A percentile compares a stretch with the other conserved stretches of the same genome.
Conservation (phyloP, 2,329 filamentous ascomycete genomes). For the Diaporthe citri region DNA sequence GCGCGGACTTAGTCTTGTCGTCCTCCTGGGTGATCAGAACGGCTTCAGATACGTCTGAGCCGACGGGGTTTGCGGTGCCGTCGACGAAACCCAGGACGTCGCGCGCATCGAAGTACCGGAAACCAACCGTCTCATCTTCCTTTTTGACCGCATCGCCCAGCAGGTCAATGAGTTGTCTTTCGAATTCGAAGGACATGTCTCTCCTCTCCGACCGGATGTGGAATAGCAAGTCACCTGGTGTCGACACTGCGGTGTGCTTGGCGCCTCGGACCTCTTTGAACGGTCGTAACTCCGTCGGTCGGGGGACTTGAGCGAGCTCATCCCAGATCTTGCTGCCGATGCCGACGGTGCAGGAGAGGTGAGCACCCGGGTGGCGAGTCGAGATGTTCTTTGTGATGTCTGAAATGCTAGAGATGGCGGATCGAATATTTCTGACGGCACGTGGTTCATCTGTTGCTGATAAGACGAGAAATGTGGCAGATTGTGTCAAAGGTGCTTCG, state of each 20-base stretch:
- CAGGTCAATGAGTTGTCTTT: conserved; percentile 5
- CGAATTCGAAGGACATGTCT: conserved; percentile 13
- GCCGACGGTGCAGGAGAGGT: neutral
- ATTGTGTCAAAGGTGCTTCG: conserved; percentile 4
- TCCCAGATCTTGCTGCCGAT: conserved; percentile 2
- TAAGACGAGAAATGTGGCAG: neutral
- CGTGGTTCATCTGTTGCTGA: neutral
- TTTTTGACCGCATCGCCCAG: neutral
- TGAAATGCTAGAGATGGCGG: neutral
- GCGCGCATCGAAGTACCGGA: conserved; percentile 2
- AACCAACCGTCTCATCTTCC: neutral
- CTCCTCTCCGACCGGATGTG: conserved; percentile 9
- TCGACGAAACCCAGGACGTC: conserved; percentile 3
- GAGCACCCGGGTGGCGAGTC: conserved; percentile 1
- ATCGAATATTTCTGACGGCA: neutral
- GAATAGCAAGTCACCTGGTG: conserved; percentile 4
- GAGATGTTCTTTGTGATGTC: conserved; percentile 14
- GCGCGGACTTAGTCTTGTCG: neutral
- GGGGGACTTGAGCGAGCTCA: neutral
- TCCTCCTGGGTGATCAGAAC: neutral
- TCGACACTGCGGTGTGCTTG: conserved; percentile 6
- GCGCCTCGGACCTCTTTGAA: conserved; percentile 3
- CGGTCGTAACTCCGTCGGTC: neutral
- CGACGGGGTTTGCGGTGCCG: neutral
- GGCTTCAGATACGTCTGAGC: neutral